These are phyloP conservation scores for Phalaenopsis equestris DNA, from an alignment of 106 monocot species.

Conservation along the genomic window DNA sequence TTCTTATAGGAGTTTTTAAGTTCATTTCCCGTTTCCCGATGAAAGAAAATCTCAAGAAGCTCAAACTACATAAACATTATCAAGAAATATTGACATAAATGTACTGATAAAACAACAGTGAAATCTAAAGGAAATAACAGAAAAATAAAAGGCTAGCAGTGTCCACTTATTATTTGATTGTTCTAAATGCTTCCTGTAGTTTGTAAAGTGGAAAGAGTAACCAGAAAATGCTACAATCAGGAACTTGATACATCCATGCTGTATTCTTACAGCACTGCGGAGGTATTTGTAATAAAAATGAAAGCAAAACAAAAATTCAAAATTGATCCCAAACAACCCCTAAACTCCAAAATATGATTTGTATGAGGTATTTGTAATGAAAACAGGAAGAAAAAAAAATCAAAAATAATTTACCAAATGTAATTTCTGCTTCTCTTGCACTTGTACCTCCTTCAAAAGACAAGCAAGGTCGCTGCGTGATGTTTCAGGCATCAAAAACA, in stretches of 20 bases:
- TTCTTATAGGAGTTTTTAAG: background rate
- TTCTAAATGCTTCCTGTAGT: background rate
- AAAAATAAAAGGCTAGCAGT: background rate
- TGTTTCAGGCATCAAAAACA: slow-evolving; percentile 54
- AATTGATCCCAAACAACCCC: too few relatives aligned
- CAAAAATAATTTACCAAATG: slow-evolving; percentile 43
- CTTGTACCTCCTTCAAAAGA: slow-evolving; percentile 65
- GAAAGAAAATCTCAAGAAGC: background rate
- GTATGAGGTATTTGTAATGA: background rate
- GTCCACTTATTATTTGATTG: background rate
- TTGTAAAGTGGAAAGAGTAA: background rate
- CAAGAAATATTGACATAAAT: too few relatives aligned
- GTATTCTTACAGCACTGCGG: background rate
- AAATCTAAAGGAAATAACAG: background rate
- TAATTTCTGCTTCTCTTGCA: slow-evolving; percentile 78
- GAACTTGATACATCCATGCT: background rate
- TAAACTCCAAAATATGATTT: background rate
- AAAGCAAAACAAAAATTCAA: background rate
- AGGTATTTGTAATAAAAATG: background rate
- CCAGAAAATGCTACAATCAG: background rate
- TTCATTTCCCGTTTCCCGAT: background rate
- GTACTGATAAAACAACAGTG: background rate
- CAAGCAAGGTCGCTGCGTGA: slow-evolving; percentile 68
- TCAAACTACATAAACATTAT: background rate
- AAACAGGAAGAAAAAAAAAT: background rate